These are phyloP conservation scores for Skeletonema potamos DNA, from an alignment of 108 stramenopile species.

Conservation along the genomic window DNA sequence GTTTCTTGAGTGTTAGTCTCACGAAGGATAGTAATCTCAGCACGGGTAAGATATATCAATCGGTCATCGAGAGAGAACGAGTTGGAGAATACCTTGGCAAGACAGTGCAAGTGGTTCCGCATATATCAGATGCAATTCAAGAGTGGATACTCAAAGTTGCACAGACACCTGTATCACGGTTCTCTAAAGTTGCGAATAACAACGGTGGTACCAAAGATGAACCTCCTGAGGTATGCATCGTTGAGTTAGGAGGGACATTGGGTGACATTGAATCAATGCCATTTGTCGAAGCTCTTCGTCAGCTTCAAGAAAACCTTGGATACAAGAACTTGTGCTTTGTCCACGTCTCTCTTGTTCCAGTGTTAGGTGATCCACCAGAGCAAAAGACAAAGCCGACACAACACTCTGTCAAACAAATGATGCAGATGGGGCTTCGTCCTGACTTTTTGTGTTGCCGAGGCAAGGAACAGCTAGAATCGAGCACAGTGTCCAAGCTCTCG, in stretches of 20 bases:
- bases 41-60: constrained; percentile 96
- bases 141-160: constrained; percentile 85
- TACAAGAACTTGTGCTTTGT: constrained; percentile 71
- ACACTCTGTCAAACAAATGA: constrained; percentile 59
- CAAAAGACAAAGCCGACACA: constrained; percentile 65
- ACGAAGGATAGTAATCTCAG: constrained; percentile 95
- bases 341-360: constrained; percentile 67
- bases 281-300: constrained; percentile 61
- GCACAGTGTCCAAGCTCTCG: constrained; percentile 54
- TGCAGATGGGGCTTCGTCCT: constrained; percentile 60
- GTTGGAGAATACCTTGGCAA: constrained; percentile 98
- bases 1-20: constrained; percentile 89
- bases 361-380: constrained; percentile 42
- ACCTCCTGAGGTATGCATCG: constrained; percentile 80
- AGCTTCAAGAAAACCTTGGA: constrained; percentile 55
- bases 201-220: constrained; percentile 38
- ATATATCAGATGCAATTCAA: constrained; percentile 89
- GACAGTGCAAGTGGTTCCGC: constrained; percentile 97
- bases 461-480: constrained; percentile 39
- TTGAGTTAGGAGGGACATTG: constrained; percentile 87
- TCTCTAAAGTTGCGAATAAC: constrained; percentile 10
- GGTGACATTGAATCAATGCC: constrained; percentile 84
- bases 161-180: constrained; percentile 61
- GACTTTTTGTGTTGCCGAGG: constrained; percentile 75
- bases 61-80: constrained; percentile 93